Conservation (phyloP, 148 eudicot species). For the Dianthus caryophyllus region DNA sequence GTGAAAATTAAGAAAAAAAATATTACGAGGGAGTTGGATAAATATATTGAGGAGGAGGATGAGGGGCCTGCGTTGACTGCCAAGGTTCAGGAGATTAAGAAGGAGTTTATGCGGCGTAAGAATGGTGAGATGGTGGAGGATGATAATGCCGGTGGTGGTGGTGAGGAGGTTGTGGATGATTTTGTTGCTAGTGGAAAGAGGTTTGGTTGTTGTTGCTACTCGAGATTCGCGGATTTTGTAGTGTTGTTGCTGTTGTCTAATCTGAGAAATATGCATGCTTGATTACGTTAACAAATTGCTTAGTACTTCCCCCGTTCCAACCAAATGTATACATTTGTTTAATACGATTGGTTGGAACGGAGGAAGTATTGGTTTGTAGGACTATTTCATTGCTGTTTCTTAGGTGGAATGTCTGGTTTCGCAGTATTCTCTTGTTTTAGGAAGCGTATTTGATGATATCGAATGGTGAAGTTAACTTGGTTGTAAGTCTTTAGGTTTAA, state of each 20-base stretch:
- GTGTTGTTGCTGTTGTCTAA: not conserved
- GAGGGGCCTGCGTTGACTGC: slow-evolving; percentile 41
- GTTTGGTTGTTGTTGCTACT: slow-evolving; percentile 28
- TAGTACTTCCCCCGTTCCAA: too few relatives aligned
- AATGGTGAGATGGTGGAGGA: slow-evolving; percentile 18
- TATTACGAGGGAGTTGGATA: slow-evolving; percentile 49
- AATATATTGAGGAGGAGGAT: slow-evolving; percentile 39
- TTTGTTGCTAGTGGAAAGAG: slow-evolving; percentile 54
- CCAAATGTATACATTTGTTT: too few relatives aligned
- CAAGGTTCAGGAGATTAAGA: slow-evolving; percentile 44
- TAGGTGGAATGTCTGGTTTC: not conserved
- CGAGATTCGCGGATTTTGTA: not conserved
- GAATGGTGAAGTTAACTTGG: not conserved
- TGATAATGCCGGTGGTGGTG: slow-evolving; percentile 10
- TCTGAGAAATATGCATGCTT: not conserved
- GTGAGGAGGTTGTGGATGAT: slow-evolving; percentile 31
- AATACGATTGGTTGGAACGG: too few relatives aligned
- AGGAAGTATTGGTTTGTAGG: too few relatives aligned
- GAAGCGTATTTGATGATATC: not conserved
- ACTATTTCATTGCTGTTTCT: not conserved
- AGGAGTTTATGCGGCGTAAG: slow-evolving; percentile 46
- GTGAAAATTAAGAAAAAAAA: slow-evolving; percentile 45
- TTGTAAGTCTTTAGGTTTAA: not conserved
- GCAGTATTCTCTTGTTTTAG: not conserved
- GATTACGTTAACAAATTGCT: not conserved